Evolutionary conservation across 331 rosid genomes (phyloP), one percentile per base, ranked within the genome.

Genomic region (Quercus phellos): DNA sequence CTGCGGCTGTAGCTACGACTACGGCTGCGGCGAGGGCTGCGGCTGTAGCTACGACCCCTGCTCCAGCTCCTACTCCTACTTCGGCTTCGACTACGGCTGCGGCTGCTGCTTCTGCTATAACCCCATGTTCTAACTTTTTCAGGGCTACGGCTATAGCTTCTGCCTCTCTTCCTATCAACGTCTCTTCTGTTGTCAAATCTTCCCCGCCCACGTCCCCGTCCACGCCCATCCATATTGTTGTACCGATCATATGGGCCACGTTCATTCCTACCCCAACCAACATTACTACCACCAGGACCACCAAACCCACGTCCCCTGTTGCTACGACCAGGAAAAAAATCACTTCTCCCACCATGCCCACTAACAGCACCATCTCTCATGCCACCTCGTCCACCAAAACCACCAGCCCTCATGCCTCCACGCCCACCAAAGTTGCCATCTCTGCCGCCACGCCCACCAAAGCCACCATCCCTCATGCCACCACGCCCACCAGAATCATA

Each of bases 141-240:
- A 14, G 97, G 97, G 80, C 98, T 94, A n/a, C 96, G 89, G 55
- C 98, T 93, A 64, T 84, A 76, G 85, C 94, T 93, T 84, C 98
- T 86, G 64, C 85, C 99, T 83, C 96, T 87, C 74, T 74, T 88
- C 85, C 95, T 88, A 66, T 80, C 76, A 56, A 80, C 42, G 68
- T 89, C 96, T 72, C 97, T 83, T 91, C 98, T 89, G 64, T 80
- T 87, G 74, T 95, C 97, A 60, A 91, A 95, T 68, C 99, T 82
- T 34, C 99, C 97, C 18, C 90, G 90, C 3, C 97, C 98, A 10
- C 94, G 92, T 5, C 98, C 98, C 21, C 84, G 89, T 6, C 99
- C 99, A 42, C 89, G 89, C 9, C 81, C 89, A 82, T 92, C 93
- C 85, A 87, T 70, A 74, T 74, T 88, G 85, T 51, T 81, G 85